Evolutionary conservation across 2,329 filamentous ascomycete species (phyloP), one percentile per base, ranked within the genome.

Genomic region (Amauroascus verrucosus): DNA sequence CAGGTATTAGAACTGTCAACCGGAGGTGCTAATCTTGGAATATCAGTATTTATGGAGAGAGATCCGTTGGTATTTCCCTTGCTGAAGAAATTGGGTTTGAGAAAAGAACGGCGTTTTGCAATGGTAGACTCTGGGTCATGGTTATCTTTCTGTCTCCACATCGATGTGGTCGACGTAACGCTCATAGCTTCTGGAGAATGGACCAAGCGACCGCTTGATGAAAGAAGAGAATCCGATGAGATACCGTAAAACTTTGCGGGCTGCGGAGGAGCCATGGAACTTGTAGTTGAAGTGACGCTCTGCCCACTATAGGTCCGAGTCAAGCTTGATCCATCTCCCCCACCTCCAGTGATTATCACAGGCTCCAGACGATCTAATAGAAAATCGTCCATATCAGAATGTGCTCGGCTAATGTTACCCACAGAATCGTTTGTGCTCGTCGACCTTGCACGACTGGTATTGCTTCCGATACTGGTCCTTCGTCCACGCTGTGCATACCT

Each of bases 301-400:
- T 71, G 65, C 24, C 68, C 69, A 49, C 69, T 72, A 53, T 67
- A 61, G n/a, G 67, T 70, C 45, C 68, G 63, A 51, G 62, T 61
- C 16, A 71, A 63, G 11, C 64, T 53, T 16, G 62, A 60, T 3
- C 63, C 63, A 32, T 68, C 65, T 45, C 65, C 49, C 37, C 70
- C 71, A 24, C 75, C 73, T 16, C 75, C 75, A 44, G 62, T 70
- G 48, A 77, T 76, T 41, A 76, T 60, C n/a, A 76, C 72, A 37
- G 75, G 75, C 46, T 74, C 71, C 30, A 77, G 63, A 30, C 75
- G 69, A 45, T 72, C 67, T 26, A 69, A 62, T 1, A 76, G 61
- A 53, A 77, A 77, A 45, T 75, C 71, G 58, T 77, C 75, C 14
- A 76, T 66, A 18, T 72, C 71, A 22, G 46, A 45, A 54, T 67